Evolutionary conservation across 2,329 filamentous ascomycete genomes (phyloP).

Genomic region (Cladosporium colombiae): DNA sequence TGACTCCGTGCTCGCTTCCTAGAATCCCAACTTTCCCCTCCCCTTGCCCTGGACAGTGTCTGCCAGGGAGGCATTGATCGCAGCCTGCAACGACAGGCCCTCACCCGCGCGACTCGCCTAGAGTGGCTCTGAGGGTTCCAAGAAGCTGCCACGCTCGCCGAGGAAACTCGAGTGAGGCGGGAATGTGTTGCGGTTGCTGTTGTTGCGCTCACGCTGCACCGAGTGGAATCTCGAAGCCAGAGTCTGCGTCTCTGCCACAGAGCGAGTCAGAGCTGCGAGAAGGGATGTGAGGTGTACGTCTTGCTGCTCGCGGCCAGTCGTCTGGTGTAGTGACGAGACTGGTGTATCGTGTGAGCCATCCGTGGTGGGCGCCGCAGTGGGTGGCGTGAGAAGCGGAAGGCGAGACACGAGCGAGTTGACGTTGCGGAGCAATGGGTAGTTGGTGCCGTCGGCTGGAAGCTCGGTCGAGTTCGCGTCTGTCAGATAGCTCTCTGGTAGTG

Average conservation of each 20-base stretch:
- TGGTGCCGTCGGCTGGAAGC: constrained; percentile 42
- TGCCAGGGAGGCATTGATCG: background rate
- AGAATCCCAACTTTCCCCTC: background rate
- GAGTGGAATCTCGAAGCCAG: constrained; percentile 70
- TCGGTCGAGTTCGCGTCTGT: constrained; percentile 46
- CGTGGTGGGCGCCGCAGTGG: constrained; percentile 60
- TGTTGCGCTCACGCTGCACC: constrained; percentile 43
- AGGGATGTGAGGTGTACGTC: constrained; percentile 79
- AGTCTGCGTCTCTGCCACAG: constrained; percentile 68
- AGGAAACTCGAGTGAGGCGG: background rate
- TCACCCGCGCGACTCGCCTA: background rate
- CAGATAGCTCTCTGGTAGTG: constrained; percentile 66
- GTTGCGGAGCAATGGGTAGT: constrained; percentile 78
- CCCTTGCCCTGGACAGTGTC: background rate
- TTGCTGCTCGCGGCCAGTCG: constrained; percentile 72
- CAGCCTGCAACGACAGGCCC: background rate
- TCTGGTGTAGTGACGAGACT: constrained; percentile 26
- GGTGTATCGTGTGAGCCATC: constrained; percentile 58
- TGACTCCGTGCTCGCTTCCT: constrained; percentile 1
- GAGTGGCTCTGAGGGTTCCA: background rate
- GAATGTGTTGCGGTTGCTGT: constrained; percentile 32
- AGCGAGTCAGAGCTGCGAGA: constrained; percentile 73
- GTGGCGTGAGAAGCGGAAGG: constrained; percentile 81
- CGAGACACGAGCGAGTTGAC: constrained; percentile 84
- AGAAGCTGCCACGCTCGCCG: background rate